These are phyloP conservation scores for Aphanoascus verrucosus DNA, from an alignment of 2,329 filamentous ascomycete genomes.

Conservation along the genomic window DNA sequence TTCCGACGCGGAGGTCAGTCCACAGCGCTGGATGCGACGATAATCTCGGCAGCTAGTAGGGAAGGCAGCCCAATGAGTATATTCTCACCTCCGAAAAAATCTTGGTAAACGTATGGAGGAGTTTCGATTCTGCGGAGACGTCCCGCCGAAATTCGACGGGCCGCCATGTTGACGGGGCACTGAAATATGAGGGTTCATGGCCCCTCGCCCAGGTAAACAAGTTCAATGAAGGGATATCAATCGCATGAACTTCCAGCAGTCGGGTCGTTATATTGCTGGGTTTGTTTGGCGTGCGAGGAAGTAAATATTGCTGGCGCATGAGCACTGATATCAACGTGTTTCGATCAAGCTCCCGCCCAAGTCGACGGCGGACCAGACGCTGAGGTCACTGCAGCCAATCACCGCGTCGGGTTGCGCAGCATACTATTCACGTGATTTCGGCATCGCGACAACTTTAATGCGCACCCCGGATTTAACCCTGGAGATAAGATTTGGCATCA, in stretches of 20 bases:
- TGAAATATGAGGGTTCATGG: slow-evolving; percentile 52
- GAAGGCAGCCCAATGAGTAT: background rate
- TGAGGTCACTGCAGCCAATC: slow-evolving; percentile 2
- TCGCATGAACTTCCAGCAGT: background rate
- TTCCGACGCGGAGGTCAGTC: slow-evolving; percentile 10
- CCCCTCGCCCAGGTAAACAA: slow-evolving; percentile 12
- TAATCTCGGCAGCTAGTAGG: background rate
- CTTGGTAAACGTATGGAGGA: slow-evolving; percentile 51
- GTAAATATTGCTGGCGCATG: background rate
- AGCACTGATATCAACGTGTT: slow-evolving; percentile 1
- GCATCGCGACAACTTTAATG: slow-evolving; percentile 3
- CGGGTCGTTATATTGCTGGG: background rate
- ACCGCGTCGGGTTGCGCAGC: background rate
- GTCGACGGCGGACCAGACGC: background rate
- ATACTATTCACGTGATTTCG: background rate
- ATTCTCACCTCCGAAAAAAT: slow-evolving; percentile 51
- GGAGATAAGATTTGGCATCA: no score
- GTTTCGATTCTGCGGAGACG: slow-evolving; percentile 40
- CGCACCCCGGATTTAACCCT: background rate
- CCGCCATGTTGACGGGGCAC: slow-evolving; percentile 48
- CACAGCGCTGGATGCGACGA: background rate
- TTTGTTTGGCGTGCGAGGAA: background rate
- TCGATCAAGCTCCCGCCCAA: background rate
- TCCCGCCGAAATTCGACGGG: slow-evolving; percentile 43
- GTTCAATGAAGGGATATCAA: background rate